These are phyloP conservation scores for Cordyceps fumosorosea DNA, from an alignment of 2,329 filamentous ascomycete genomes.

Conservation along the genomic window DNA sequence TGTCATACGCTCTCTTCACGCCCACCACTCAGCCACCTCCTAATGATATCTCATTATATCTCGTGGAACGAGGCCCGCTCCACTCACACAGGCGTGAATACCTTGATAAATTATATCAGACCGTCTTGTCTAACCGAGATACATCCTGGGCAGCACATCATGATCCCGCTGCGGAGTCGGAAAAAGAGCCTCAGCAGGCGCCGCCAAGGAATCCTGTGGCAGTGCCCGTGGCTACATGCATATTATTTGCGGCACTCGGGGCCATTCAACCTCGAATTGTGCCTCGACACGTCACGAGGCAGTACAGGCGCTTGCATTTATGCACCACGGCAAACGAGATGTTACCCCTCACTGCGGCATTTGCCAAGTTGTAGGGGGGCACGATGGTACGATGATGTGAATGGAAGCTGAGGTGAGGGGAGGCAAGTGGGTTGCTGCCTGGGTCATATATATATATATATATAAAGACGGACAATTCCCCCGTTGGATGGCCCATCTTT, in stretches of 20 bases:
- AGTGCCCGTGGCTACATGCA: slow-evolving; percentile 2
- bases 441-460: not conserved
- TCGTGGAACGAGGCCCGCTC: not conserved
- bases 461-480: not conserved
- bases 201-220: slow-evolving; percentile 1
- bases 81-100: not conserved
- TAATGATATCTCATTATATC: not conserved
- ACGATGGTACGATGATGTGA: not conserved
- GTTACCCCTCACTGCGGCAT: not conserved
- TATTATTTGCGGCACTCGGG: slow-evolving; percentile 6
- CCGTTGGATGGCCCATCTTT: not conserved
- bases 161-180: not conserved
- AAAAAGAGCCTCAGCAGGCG: not conserved
- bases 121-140: not conserved
- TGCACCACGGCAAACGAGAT: not conserved
- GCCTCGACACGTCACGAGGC: not conserved
- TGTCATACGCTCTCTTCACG: not conserved
- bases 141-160: not conserved
- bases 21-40: not conserved
- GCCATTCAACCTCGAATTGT: not conserved
- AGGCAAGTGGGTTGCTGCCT: not conserved
- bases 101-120: not conserved
- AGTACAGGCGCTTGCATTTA: not conserved
- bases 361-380: not conserved
- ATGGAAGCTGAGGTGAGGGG: not conserved